Conservation (phyloP, 2,329 filamentous ascomycete genomes). For the Pleoardoris graminearum region DNA sequence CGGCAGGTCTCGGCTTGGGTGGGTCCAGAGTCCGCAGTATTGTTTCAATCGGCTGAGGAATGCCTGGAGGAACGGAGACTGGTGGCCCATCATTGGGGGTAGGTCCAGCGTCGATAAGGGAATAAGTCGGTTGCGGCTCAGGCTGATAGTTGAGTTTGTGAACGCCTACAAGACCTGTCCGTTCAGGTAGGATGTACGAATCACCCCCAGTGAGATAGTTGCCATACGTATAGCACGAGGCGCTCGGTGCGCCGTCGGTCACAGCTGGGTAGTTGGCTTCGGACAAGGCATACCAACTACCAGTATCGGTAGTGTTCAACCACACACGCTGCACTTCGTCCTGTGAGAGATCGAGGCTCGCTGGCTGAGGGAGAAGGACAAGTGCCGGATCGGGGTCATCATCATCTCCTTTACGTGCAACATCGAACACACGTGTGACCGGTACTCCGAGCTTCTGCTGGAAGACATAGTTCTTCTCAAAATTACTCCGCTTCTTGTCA, state of each 20-base stretch:
- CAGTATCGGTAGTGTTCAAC: conserved; percentile 82
- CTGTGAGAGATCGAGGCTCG: conserved; percentile 59
- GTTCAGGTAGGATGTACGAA: conserved; percentile 34
- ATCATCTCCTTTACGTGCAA: conserved; percentile 72
- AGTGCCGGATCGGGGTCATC: conserved; percentile 72
- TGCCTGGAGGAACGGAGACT: conserved; percentile 17
- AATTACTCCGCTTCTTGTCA: conserved; percentile 62
- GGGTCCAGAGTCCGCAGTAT: conserved; percentile 24
- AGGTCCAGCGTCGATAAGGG: conserved; percentile 30
- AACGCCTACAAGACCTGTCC: conserved; percentile 45
- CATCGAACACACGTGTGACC: conserved; percentile 85
- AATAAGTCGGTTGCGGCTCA: conserved; percentile 24
- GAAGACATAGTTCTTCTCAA: conserved; percentile 34
- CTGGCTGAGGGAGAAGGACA: conserved; percentile 83
- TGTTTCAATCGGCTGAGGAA: conserved; percentile 3
- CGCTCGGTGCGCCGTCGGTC: conserved; percentile 66
- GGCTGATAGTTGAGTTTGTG: conserved; percentile 40
- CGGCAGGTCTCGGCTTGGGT: conserved; percentile 10
- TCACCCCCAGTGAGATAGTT: conserved; percentile 33
- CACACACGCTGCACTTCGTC: conserved; percentile 61
- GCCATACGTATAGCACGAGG: conserved; percentile 57
- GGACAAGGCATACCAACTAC: conserved; percentile 93
- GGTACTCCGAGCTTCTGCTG: conserved; percentile 70
- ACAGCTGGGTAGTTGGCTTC: conserved; percentile 84
- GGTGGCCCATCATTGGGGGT: conserved; percentile 24